A percentile compares a stretch with the other conserved stretches of the same genome.
Evolutionary conservation across 78 protist species (phyloP).

Genomic region (Dictyostelium citrinum): DNA sequence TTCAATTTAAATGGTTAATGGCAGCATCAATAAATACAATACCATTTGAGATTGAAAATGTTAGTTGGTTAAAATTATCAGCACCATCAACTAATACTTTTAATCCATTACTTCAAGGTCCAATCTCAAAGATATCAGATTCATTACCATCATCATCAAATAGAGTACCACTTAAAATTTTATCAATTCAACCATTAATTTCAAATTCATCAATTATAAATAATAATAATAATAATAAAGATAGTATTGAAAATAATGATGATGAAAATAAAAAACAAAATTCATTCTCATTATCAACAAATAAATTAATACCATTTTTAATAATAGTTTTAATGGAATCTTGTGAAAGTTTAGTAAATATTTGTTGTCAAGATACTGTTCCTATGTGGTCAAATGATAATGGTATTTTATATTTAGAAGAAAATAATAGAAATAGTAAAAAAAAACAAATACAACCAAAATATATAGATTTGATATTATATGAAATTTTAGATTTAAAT

Average conservation of each 20-base stretch:
- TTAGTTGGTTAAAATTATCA: not conserved
- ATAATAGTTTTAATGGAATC: conserved; percentile 13
- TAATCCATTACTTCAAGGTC: conserved; percentile 21
- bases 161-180: not conserved
- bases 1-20: conserved; percentile 28
- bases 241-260: not conserved
- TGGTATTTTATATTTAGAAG: not conserved
- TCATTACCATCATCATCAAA: not conserved
- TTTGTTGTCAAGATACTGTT: conserved; percentile 28
- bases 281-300: not conserved
- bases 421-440: not conserved
- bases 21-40: not conserved
- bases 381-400: conserved; percentile 45
- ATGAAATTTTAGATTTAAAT: conserved; percentile 39
- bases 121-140: not conserved
- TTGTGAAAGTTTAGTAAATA: not conserved
- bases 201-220: not conserved
- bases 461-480: not conserved
- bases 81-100: not conserved
- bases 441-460: not conserved
- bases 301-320: not conserved
- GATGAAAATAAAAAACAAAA: not conserved
- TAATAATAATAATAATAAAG: not conserved
- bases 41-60: not conserved
- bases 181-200: not conserved